These are phyloP conservation scores for Wickerhamomyces chaumierensis DNA, from an alignment of 805 yeast genomes.

Conservation along the genomic window DNA sequence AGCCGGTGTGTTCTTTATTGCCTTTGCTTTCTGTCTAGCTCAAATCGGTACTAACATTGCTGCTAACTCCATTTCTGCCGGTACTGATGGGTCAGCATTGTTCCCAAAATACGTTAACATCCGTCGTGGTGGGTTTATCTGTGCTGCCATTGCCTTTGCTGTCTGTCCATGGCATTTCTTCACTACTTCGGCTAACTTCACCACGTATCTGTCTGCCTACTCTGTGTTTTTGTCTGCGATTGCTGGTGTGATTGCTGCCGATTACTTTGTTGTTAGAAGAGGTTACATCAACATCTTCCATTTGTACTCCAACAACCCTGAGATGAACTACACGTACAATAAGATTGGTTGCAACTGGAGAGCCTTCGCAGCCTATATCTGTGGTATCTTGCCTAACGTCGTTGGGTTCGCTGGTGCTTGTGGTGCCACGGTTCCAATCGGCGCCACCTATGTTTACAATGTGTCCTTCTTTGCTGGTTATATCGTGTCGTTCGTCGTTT, in stretches of 20 bases:
- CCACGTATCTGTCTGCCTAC: conserved; percentile 72
- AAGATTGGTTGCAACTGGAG: conserved; percentile 69
- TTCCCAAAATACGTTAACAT: conserved; percentile 57
- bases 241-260: conserved; percentile 65
- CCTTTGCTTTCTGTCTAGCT: conserved; percentile 61
- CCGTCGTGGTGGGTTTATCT: conserved; percentile 70
- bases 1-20: conserved; percentile 70
- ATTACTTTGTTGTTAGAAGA: conserved; percentile 62
- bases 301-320: conserved; percentile 37
- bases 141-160: conserved; percentile 59
- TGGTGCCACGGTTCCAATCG: conserved; percentile 65
- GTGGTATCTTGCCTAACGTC: conserved; percentile 75
- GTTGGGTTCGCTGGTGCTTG: conserved; percentile 84
- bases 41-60: conserved; percentile 73
- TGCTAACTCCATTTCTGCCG: conserved; percentile 61
- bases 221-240: conserved; percentile 75
- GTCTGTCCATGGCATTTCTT: conserved; percentile 81
- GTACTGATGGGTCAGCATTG: conserved; percentile 61
- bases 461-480: conserved; percentile 75
- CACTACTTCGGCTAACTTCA: conserved; percentile 58
- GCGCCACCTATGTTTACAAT: conserved; percentile 65
- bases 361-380: conserved; percentile 68
- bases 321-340: conserved; percentile 46
- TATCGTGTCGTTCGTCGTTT: conserved; percentile 41
- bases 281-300: conserved; percentile 58